Evolutionary conservation across 768 basidiomycete species (phyloP), one percentile per base, ranked within the genome.

Genomic region (Russula abietina): DNA sequence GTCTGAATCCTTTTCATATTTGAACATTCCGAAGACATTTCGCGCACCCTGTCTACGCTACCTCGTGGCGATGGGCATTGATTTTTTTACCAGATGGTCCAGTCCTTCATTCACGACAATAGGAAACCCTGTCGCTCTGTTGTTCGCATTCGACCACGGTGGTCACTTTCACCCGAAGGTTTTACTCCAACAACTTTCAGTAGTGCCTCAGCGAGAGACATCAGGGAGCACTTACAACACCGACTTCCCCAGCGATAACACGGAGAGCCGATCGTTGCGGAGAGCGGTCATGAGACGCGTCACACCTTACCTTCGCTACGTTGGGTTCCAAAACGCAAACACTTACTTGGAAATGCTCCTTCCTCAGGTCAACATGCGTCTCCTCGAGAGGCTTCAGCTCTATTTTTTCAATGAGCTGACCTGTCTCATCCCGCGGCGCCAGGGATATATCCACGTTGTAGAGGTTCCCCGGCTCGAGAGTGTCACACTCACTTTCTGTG

Each of bases 291-390:
- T 7, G 46, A 28, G 24, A 4, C 33, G 2, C 3, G 33, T 58
- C 17, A 38, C 46, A 10, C 33, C 46, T 38, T 38, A 19, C 16
- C 48, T 58, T 26, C 46, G 17, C 10, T 24, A 2, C 24, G 33
- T 58, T 19, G 8, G 4, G 16, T 49, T 58, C 28, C 2, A 28
- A 19, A 36, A 48, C 12, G 16, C 1, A 5, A 38, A 10, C 10
- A 24, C 33, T 36, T 49, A 49, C 57, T 26, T 58, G 46, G 57
- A 58, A 38, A 16, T 4, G 9, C 46, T 58, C 12, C 57, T 58
- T 26, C 24, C 33, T 12, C 24, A 4, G 2, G 26, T 58, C 0
- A 38, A 9, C 16, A 14, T 5, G 5, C 57, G 33, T 26, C 16
- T 26, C 30, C 33, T 57, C 1, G 19, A 49, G 12, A 39, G 5